Conservation (phyloP, 768 basidiomycete genomes). For the Boletus rex-veris region DNA sequence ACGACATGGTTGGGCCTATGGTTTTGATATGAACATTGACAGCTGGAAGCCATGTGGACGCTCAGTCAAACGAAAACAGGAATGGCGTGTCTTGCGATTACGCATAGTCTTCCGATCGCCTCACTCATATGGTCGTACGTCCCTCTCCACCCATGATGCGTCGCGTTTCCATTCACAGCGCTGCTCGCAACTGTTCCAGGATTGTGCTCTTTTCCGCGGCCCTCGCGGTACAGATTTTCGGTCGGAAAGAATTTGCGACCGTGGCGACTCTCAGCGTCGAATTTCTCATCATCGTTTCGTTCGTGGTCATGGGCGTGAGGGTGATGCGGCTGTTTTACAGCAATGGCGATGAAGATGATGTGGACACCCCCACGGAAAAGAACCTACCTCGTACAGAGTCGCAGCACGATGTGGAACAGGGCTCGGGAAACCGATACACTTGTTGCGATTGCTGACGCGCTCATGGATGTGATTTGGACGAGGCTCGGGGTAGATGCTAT, state of each 20-base stretch:
- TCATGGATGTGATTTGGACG: background rate
- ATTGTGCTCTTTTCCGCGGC: constrained; percentile 8
- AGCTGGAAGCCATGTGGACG: background rate
- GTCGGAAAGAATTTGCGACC: background rate
- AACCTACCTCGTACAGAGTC: background rate
- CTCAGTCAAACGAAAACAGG: constrained; percentile 2
- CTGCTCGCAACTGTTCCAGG: background rate
- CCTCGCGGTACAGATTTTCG: constrained; percentile 7
- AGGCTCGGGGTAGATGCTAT: background rate
- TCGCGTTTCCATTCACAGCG: background rate
- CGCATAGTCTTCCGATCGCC: constrained; percentile 14
- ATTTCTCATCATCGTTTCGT: constrained; percentile 1
- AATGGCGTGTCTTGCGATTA: constrained; percentile 10
- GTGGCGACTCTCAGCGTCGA: constrained; percentile 6
- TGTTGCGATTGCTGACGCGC: background rate
- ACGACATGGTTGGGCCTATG: too few relatives aligned
- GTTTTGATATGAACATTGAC: too few relatives aligned
- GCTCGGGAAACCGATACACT: background rate
- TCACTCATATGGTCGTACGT: constrained; percentile 17
- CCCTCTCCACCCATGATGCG: background rate
- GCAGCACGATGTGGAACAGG: background rate
- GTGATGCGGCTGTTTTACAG: constrained; percentile 3
- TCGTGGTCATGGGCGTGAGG: background rate
- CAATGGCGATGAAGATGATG: background rate
- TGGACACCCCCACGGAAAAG: background rate